A percentile compares a stretch with the other conserved stretches of the same genome.
Evolutionary conservation across 192 early-diverging fungal genomes (phyloP).

Genomic region (Rhizophagus sp.): DNA sequence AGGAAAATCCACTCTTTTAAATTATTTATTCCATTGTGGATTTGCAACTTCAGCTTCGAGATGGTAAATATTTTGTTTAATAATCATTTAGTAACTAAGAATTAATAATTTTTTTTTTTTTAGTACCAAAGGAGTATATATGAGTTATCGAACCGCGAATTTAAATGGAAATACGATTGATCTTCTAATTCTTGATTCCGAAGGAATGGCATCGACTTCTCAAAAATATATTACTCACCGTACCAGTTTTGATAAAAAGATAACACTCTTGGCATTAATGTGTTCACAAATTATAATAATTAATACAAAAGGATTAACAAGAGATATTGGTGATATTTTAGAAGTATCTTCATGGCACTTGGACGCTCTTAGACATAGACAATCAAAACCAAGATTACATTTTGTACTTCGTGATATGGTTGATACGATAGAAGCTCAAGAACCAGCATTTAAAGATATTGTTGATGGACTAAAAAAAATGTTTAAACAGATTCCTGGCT

Average conservation of each 20-base stretch:
- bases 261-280: conserved; percentile 3
- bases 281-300: conserved; percentile 17
- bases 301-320: conserved; percentile 5
- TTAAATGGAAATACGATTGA: not conserved
- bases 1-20: conserved; percentile 12
- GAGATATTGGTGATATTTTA: conserved; percentile 2
- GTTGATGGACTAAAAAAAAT: not conserved
- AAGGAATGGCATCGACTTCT: conserved; percentile 6
- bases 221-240: conserved; percentile 7
- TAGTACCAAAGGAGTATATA: conserved; percentile 4
- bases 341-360: conserved; percentile 10
- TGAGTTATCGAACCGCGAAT: not conserved
- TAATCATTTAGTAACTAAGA: not conserved
- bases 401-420: conserved; percentile 17
- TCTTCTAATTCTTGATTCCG: not conserved
- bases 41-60: not conserved
- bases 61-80: not conserved
- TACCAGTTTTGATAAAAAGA: conserved; percentile 16
- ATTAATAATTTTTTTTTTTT: not conserved
- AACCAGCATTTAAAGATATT: conserved; percentile 3
- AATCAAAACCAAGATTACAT: conserved; percentile 17
- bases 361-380: not conserved
- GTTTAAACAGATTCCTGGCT: conserved; percentile 9
- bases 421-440: not conserved
- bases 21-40: conserved; percentile 6